These are phyloP conservation scores for Pseudogymnoascus sp. DNA, from an alignment of 2,329 filamentous ascomycete species.

Conservation along the genomic window DNA sequence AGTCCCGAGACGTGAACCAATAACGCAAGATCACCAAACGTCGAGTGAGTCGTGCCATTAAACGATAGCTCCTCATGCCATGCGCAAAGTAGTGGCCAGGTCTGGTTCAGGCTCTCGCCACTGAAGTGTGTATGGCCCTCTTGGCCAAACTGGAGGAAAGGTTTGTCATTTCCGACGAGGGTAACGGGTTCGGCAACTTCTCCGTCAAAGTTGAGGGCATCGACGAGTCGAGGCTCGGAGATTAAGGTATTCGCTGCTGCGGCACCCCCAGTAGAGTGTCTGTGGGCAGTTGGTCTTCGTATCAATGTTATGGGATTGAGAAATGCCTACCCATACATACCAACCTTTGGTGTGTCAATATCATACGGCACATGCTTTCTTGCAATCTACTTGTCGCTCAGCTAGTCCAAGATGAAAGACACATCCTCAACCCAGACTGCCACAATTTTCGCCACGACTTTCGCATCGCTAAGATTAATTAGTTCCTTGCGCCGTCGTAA, in stretches of 20 bases:
- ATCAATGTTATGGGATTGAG: background rate
- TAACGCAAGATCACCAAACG: conserved; percentile 26
- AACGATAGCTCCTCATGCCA: conserved; percentile 28
- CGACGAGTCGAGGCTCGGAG: conserved; percentile 24
- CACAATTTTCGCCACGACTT: conserved; percentile 14
- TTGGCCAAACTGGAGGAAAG: background rate
- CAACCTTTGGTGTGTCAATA: background rate
- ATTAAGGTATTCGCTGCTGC: conserved; percentile 26
- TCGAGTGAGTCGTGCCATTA: conserved; percentile 23
- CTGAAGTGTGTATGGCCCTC: background rate
- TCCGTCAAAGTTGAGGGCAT: conserved; percentile 32
- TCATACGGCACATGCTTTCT: background rate
- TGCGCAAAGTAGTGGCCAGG: conserved; percentile 20
- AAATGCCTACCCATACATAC: background rate
- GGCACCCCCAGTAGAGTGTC: conserved; percentile 23
- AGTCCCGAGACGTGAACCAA: conserved; percentile 22
- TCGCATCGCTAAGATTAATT: conserved; percentile 9
- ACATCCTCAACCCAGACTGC: conserved; percentile 21
- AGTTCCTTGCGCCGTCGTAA: conserved; percentile 15
- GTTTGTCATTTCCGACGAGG: background rate
- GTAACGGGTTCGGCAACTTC: conserved; percentile 18
- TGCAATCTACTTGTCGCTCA: conserved; percentile 13
- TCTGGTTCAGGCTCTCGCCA: conserved; percentile 19
- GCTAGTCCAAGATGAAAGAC: conserved; percentile 22
- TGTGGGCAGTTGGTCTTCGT: conserved; percentile 9